Percentiles rank a stretch among this genome's conserved stretches.
Conservation (phyloP, 2,329 filamentous ascomycete species). For the Fusarium penzigii region DNA sequence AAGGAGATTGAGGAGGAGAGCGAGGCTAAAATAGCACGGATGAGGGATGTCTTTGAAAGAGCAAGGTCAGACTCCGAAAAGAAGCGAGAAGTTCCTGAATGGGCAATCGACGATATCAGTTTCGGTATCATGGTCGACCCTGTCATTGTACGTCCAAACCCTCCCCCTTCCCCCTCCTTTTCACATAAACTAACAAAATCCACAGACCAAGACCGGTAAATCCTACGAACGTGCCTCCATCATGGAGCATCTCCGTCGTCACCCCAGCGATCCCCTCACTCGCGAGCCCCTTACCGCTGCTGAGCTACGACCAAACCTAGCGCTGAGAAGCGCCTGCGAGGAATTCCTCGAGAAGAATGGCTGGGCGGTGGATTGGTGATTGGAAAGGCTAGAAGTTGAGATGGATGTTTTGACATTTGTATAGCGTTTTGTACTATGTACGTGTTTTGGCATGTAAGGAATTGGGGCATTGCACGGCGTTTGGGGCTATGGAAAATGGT, state of each 20-base stretch:
- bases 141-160: slow-evolving; percentile 48
- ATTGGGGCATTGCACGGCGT: not conserved
- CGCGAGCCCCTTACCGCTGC: slow-evolving; percentile 67
- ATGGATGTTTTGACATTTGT: not conserved
- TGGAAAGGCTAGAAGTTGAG: too few relatives aligned
- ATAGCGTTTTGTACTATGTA: not conserved
- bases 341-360: slow-evolving; percentile 86
- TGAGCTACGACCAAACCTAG: slow-evolving; percentile 81
- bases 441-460: slow-evolving; percentile 7
- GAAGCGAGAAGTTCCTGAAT: slow-evolving; percentile 68
- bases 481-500: not conserved
- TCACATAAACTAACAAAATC: slow-evolving; percentile 9
- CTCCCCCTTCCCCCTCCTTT: not conserved
- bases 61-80: slow-evolving; percentile 46
- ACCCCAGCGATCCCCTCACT: slow-evolving; percentile 79
- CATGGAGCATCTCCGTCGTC: slow-evolving; percentile 78
- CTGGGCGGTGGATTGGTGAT: slow-evolving; percentile 88
- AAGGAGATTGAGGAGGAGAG: slow-evolving; percentile 50
- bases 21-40: slow-evolving; percentile 44
- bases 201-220: slow-evolving; percentile 77
- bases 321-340: slow-evolving; percentile 77
- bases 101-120: slow-evolving; percentile 74
- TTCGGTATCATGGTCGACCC: slow-evolving; percentile 76
- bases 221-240: slow-evolving; percentile 88
- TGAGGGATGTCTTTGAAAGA: slow-evolving; percentile 54